phyloP scores from a whole-genome alignment of 2,329 filamentous ascomycete genomes.

The Cytospora schulzeri region DNA sequence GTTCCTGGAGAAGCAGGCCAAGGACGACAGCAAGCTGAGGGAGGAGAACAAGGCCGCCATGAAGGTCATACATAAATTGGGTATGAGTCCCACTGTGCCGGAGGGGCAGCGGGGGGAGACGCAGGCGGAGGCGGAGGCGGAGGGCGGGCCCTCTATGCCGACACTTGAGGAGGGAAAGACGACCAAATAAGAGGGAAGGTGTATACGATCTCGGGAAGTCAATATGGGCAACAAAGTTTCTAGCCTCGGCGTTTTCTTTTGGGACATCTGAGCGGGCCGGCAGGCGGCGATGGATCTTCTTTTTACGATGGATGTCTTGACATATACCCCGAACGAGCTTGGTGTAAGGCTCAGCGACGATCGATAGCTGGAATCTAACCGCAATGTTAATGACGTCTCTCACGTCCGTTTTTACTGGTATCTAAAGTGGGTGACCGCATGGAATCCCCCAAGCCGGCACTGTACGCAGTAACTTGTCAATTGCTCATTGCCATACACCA shows the following conservation, averaged over 20 bases:
- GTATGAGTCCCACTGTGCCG: slow-evolving; percentile 36
- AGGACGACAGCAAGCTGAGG: slow-evolving; percentile 43
- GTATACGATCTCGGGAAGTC: neutral
- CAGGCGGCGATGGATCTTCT: neutral
- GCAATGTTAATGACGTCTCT: neutral
- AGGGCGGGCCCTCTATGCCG: neutral
- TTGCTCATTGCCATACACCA: neutral
- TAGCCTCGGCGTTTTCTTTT: neutral
- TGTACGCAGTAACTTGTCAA: neutral
- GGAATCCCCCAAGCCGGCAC: neutral
- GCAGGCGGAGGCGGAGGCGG: neutral
- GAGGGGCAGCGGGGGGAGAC: slow-evolving; percentile 31
- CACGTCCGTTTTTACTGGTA: neutral
- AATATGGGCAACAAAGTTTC: neutral
- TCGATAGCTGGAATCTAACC: neutral
- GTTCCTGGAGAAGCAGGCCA: slow-evolving; percentile 43
- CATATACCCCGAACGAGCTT: slow-evolving; percentile 17
- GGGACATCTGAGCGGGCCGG: neutral
- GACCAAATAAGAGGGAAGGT: neutral
- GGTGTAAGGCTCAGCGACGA: neutral
- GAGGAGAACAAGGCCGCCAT: slow-evolving; percentile 33
- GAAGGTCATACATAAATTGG: slow-evolving; percentile 46
- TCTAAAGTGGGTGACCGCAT: no score
- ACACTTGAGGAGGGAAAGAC: neutral
- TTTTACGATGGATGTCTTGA: neutral